Percentiles rank a stretch among this genome's conserved stretches.
Evolutionary conservation across 768 basidiomycete species (phyloP).

Genomic region (Leccinum barrowsii): DNA sequence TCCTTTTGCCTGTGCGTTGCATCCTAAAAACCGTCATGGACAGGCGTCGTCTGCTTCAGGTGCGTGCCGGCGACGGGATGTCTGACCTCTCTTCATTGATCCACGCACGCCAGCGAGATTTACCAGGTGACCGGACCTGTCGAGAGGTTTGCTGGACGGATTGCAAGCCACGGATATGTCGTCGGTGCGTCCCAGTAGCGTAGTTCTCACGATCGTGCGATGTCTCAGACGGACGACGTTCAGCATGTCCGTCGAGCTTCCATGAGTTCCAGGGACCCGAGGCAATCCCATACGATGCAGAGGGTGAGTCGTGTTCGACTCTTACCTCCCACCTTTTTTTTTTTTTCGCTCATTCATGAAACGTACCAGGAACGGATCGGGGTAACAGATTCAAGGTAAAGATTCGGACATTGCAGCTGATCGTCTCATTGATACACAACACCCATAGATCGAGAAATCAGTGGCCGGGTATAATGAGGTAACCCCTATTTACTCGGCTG

Average conservation of each 20-base stretch:
- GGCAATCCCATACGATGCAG: conserved; percentile 81
- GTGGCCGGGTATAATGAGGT: conserved; percentile 89
- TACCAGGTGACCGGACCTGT: conserved; percentile 97
- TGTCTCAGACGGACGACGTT: neutral
- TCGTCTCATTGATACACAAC: conserved; percentile 1
- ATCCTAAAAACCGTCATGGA: neutral
- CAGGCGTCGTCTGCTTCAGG: conserved; percentile 85
- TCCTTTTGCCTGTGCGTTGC: neutral
- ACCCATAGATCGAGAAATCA: conserved; percentile 80
- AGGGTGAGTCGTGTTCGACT: conserved; percentile 46
- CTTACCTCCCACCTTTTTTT: neutral
- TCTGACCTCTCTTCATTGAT: neutral
- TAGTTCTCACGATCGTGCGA: neutral
- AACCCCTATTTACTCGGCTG: neutral
- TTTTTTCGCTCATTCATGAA: neutral
- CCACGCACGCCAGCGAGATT: conserved; percentile 64
- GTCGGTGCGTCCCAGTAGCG: conserved; percentile 51
- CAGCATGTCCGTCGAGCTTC: conserved; percentile 81
- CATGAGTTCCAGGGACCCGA: conserved; percentile 93
- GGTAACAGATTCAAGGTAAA: conserved; percentile 89
- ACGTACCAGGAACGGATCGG: conserved; percentile 64
- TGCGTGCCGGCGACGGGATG: conserved; percentile 18
- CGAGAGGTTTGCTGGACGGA: conserved; percentile 86
- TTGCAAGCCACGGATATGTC: conserved; percentile 82
- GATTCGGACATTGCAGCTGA: neutral